Evolutionary conservation across 179 eudicot genomes (phyloP).

Genomic region (Amaranthus tricolor): DNA sequence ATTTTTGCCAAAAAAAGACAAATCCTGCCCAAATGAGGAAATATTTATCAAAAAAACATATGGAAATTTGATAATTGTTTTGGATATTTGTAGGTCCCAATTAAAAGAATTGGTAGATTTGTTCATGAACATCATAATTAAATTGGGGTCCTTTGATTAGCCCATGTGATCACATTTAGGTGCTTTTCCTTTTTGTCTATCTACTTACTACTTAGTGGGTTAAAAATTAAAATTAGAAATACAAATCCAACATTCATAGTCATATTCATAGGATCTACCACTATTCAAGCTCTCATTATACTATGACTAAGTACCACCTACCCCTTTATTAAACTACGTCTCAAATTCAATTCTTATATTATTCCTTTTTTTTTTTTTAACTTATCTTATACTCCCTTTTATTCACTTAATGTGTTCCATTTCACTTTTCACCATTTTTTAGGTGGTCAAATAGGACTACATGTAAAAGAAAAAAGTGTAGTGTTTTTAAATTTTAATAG

Average conservation of each 20-base stretch:
- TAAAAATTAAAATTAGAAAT: slow-evolving; percentile 14
- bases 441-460: too few relatives aligned
- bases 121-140: slow-evolving; percentile 8
- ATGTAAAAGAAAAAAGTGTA: too few relatives aligned
- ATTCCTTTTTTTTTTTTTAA: too few relatives aligned
- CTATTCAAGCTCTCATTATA: slow-evolving; percentile 19
- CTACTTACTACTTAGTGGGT: slow-evolving; percentile 2
- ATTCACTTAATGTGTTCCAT: too few relatives aligned
- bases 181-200: slow-evolving; percentile 23
- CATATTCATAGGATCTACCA: slow-evolving; percentile 21
- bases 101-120: slow-evolving; percentile 8
- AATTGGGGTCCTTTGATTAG: slow-evolving; percentile 14
- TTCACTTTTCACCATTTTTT: too few relatives aligned
- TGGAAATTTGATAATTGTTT: background rate
- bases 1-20: slow-evolving; percentile 8
- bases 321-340: too few relatives aligned
- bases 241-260: slow-evolving; percentile 21
- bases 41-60: background rate
- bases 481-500: too few relatives aligned
- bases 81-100: slow-evolving; percentile 16
- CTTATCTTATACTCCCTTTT: too few relatives aligned
- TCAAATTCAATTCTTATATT: too few relatives aligned
- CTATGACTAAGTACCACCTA: background rate
- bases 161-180: slow-evolving; percentile 23
- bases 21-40: slow-evolving; percentile 9